These are phyloP conservation scores for Phoma sp. DNA, from an alignment of 2,329 filamentous ascomycete genomes.

Conservation along the genomic window DNA sequence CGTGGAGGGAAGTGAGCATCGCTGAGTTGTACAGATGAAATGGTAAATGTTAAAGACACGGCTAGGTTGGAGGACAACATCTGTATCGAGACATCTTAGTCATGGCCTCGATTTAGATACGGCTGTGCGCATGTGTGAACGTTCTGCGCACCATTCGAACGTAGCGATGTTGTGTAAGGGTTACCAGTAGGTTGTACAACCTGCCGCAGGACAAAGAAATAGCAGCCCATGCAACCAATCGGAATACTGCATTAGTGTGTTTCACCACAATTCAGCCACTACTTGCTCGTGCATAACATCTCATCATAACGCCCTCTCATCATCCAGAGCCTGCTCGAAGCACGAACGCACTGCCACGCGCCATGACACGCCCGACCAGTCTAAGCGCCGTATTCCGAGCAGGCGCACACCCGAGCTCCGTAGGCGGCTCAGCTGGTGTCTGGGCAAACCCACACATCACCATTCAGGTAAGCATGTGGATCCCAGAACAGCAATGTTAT, in stretches of 20 bases:
- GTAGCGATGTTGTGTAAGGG: not conserved
- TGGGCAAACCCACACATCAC: slow-evolving; percentile 16
- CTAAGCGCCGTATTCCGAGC: not conserved
- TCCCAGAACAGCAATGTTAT: not conserved
- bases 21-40: not conserved
- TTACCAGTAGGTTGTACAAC: not conserved
- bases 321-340: not conserved
- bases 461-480: not conserved
- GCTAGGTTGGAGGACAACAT: too few species aligned
- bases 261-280: slow-evolving; percentile 2
- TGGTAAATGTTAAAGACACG: too few species aligned
- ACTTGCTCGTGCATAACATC: not conserved
- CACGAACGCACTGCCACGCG: not conserved
- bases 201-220: not conserved
- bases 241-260: not conserved
- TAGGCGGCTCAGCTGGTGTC: slow-evolving; percentile 12
- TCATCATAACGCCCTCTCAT: not conserved
- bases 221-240: not conserved
- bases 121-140: not conserved
- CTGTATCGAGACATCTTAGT: too few species aligned
- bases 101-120: not conserved
- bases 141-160: not conserved
- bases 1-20: not conserved
- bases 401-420: slow-evolving; percentile 4
- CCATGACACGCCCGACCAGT: not conserved